A percentile compares a stretch with the other conserved stretches of the same genome.
These are phyloP conservation scores for Auricularia auricula-judae DNA, from an alignment of 768 basidiomycete species.

Conservation along the genomic window DNA sequence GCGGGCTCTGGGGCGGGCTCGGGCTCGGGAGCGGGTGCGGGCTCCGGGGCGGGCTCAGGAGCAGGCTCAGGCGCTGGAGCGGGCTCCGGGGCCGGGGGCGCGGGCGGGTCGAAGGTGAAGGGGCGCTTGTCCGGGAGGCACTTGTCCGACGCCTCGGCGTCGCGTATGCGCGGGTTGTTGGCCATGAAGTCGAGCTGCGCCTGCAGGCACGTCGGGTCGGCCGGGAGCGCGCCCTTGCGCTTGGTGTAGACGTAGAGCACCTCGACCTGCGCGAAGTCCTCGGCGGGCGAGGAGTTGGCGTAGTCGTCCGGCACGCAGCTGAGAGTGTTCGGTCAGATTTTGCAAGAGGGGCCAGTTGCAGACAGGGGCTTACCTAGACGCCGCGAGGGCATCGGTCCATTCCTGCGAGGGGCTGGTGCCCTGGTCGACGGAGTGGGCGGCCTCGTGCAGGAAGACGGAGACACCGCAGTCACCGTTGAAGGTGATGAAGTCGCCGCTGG, in stretches of 20 bases:
- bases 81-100: not conserved
- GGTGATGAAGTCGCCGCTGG: constrained; percentile 1
- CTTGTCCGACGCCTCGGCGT: not conserved
- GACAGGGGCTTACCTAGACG: not conserved
- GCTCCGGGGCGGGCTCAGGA: not conserved
- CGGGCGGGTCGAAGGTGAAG: not conserved
- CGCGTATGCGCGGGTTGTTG: not conserved
- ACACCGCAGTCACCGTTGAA: not conserved
- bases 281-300: not conserved
- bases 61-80: not conserved
- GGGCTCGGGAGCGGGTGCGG: not conserved
- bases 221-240: not conserved
- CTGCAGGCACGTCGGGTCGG: not conserved
- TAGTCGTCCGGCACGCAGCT: not conserved
- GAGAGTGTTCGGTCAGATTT: not conserved
- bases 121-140: not conserved
- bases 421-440: not conserved
- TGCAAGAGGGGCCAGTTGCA: not conserved
- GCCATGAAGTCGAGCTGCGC: not conserved
- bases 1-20: not conserved
- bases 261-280: constrained; percentile 1
- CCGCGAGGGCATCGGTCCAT: not conserved
- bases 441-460: not conserved
- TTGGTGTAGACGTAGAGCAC: not conserved
- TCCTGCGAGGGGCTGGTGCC: not conserved